Evolutionary conservation across 768 basidiomycete species (phyloP).

Genomic region (Auriscalpium vulgare): DNA sequence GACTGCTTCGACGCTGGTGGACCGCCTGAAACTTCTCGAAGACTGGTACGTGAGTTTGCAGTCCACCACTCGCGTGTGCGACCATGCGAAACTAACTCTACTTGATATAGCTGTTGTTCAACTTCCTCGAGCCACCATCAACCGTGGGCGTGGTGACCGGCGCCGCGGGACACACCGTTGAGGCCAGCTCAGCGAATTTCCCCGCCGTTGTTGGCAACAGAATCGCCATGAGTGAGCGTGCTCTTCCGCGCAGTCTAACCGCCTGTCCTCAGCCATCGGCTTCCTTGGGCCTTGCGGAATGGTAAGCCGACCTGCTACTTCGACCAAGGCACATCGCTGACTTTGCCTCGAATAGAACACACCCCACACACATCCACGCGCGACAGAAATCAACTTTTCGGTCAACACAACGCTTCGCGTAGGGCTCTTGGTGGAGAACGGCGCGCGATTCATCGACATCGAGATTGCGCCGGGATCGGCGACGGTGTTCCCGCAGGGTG

Average conservation of each 20-base stretch:
- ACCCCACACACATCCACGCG: conserved; percentile 28
- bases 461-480: conserved; percentile 16
- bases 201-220: conserved; percentile 23
- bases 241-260: neutral
- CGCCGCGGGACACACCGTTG: conserved; percentile 19
- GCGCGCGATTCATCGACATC: conserved; percentile 22
- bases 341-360: conserved; percentile 16
- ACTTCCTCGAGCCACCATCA: conserved; percentile 19
- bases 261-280: conserved; percentile 11
- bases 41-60: too few relatives aligned
- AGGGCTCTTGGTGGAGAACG: conserved; percentile 24
- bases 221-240: neutral
- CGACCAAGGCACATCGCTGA: neutral
- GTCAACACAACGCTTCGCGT: conserved; percentile 22
- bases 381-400: conserved; percentile 25
- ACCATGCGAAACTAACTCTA: too few relatives aligned
- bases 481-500: conserved; percentile 9
- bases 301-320: neutral
- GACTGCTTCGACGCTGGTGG: too few relatives aligned
- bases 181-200: conserved; percentile 20
- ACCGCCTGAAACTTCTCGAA: too few relatives aligned
- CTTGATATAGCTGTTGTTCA: conserved; percentile 19
- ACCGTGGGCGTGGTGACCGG: conserved; percentile 11
- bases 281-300: conserved; percentile 24
- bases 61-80: too few relatives aligned